Evolutionary conservation across 495 filamentous ascomycete species (phyloP).

Genomic region (Podospora australis): DNA sequence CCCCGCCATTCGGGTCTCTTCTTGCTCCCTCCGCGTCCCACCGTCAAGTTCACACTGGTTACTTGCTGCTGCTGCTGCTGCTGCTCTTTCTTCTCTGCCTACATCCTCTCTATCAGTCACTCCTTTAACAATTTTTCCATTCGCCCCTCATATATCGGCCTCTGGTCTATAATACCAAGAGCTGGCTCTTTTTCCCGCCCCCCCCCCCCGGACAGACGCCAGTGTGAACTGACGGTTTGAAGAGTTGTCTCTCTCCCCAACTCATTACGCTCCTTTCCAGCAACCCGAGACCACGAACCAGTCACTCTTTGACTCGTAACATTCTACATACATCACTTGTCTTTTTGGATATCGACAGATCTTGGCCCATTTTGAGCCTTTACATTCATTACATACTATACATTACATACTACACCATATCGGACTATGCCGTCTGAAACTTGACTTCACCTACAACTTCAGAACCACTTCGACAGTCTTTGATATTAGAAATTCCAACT

Average conservation of each 20-base stretch:
- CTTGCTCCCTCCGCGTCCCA: slow-evolving; percentile 29
- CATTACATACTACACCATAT: background rate
- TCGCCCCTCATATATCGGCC: slow-evolving; percentile 36
- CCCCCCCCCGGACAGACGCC: slow-evolving; percentile 29
- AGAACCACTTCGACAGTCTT: background rate
- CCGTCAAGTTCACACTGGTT: slow-evolving; percentile 26
- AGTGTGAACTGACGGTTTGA: slow-evolving; percentile 35
- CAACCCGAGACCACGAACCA: slow-evolving; percentile 13
- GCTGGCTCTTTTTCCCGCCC: slow-evolving; percentile 41
- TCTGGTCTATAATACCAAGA: slow-evolving; percentile 48
- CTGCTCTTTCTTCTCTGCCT: too few species aligned
- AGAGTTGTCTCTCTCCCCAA: slow-evolving; percentile 34
- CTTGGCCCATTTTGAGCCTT: background rate
- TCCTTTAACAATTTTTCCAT: slow-evolving; percentile 35
- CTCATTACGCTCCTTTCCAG: slow-evolving; percentile 40
- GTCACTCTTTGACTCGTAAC: slow-evolving; percentile 18
- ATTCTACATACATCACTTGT: background rate
- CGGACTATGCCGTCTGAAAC: background rate
- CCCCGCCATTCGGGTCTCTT: slow-evolving; percentile 34
- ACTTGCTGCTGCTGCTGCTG: too few species aligned
- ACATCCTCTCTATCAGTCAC: slow-evolving; percentile 37
- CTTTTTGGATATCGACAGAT: too few species aligned
- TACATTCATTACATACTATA: slow-evolving; percentile 4
- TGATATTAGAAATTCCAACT: background rate
- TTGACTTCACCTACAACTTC: background rate